Percentiles rank a stretch among this genome's conserved stretches.
These are phyloP conservation scores for Candida sakaeoensis DNA, from an alignment of 805 yeast genomes.

Conservation along the genomic window DNA sequence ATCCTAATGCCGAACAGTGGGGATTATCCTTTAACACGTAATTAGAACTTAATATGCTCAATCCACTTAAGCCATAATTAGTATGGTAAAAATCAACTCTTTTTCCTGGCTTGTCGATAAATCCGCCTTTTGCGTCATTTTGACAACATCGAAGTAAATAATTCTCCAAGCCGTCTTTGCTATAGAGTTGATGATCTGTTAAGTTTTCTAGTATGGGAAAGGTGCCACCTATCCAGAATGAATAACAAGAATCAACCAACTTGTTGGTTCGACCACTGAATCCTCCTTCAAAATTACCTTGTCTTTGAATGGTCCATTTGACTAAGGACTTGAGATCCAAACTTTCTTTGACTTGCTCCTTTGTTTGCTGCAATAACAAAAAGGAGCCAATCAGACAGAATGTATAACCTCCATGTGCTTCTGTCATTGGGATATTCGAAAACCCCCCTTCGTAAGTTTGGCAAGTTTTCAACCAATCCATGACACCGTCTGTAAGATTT, in stretches of 20 bases:
- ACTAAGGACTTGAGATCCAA: constrained; percentile 46
- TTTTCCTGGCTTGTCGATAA: constrained; percentile 84
- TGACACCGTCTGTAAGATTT: constrained; percentile 50
- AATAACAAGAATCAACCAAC: constrained; percentile 92
- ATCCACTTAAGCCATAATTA: constrained; percentile 76
- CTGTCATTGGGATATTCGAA: constrained; percentile 72
- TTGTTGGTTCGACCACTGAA: constrained; percentile 88
- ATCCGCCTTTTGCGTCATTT: constrained; percentile 57
- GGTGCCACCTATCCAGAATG: constrained; percentile 91
- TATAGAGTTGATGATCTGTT: constrained; percentile 28
- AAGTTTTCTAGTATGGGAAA: constrained; percentile 60
- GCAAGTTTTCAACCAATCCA: constrained; percentile 61
- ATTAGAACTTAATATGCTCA: constrained; percentile 54
- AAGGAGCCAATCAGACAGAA: constrained; percentile 76
- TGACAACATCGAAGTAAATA: constrained; percentile 82
- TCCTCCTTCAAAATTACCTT: constrained; percentile 76
- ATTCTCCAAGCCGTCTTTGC: constrained; percentile 55
- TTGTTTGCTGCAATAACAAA: constrained; percentile 45
- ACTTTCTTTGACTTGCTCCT: constrained; percentile 15
- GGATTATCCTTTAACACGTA: constrained; percentile 17
- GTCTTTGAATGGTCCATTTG: constrained; percentile 71
- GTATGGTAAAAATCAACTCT: constrained; percentile 86
- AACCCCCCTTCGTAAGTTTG: constrained; percentile 97
- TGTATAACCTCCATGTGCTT: constrained; percentile 97
- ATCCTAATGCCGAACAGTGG: constrained; percentile 16